Evolutionary conservation across 768 basidiomycete species (phyloP), one percentile per base, ranked within the genome.

Genomic region (Hericium alpestre): DNA sequence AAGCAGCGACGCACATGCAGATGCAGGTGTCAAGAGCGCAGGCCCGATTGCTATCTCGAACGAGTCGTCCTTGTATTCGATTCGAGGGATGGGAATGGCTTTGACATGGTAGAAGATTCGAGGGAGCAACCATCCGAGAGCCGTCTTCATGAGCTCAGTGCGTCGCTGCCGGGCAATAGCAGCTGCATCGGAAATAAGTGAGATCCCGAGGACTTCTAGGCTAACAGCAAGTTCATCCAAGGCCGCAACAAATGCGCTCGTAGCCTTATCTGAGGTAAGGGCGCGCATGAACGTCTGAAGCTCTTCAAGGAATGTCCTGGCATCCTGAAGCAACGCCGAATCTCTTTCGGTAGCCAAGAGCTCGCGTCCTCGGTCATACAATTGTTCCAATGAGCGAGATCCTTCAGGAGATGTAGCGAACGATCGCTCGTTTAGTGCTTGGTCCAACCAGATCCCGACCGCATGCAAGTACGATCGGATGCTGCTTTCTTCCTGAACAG

Each of bases 61-160:
- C 10, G 25, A 13, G 4, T 37, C 15, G 32, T 23, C 43, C 48
- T 58, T 59, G 56, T 59, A 64, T 50, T 68, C 68, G n/a, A 69
- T 59, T 18, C 67, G 65, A 4, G 68, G 68, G 58, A 69, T 58
- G 10, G 68, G 67, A 27, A 69, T 47, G 22, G 59, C 62, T 16
- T 56, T 49, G n/a, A 67, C 38, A 11, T 56, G 59, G 20, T 59
- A 56, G 12, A 69, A 51, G 18, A 64, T 12, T 8, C 67, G 62
- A 10, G 67, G 68, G 5, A 69, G 59, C 13, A 67, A 48, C 66
- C 66, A 69, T 49, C 13, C 43, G 20, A 68, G 9, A 1, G 58
- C 38, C 23, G 61, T 61, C 11, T 46, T 53, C 49, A 55, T 38
- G 2, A 64, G 23, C 53, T 60, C 59, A 18, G 41, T 53, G 15